These are phyloP conservation scores for Fusarium mundagurra DNA, from an alignment of 2,329 filamentous ascomycete genomes.

Conservation along the genomic window DNA sequence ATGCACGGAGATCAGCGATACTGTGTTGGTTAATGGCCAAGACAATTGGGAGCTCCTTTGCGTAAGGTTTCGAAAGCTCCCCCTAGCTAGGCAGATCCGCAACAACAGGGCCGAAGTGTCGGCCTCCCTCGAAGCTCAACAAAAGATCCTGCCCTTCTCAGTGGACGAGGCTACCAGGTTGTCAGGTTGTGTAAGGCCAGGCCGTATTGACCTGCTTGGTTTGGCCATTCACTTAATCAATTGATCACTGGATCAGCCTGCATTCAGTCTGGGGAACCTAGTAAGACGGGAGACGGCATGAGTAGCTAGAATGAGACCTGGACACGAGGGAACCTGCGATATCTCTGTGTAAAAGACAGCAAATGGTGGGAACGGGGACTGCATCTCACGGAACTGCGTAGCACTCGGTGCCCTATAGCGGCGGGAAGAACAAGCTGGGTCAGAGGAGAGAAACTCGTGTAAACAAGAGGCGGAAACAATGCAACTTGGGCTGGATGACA, in stretches of 20 bases:
- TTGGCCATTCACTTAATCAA: slow-evolving; percentile 17
- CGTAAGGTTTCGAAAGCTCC: slow-evolving; percentile 35
- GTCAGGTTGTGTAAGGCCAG: slow-evolving; percentile 24
- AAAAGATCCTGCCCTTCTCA: slow-evolving; percentile 33
- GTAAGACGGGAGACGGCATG: slow-evolving; percentile 34
- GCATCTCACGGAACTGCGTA: slow-evolving; percentile 2
- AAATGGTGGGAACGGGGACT: slow-evolving; percentile 6
- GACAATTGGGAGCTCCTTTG: slow-evolving; percentile 21
- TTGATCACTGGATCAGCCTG: slow-evolving; percentile 29
- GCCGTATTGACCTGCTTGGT: not conserved
- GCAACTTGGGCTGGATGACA: slow-evolving; percentile 26
- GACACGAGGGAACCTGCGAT: slow-evolving; percentile 33
- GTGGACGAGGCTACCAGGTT: slow-evolving; percentile 26
- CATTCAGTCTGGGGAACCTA: slow-evolving; percentile 7
- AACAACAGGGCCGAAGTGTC: slow-evolving; percentile 36
- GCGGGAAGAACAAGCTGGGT: slow-evolving; percentile 10
- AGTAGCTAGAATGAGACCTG: slow-evolving; percentile 9
- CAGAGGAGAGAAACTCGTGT: slow-evolving; percentile 4
- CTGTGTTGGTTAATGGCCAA: slow-evolving; percentile 18
- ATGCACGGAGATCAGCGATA: slow-evolving; percentile 38
- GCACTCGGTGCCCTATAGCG: slow-evolving; percentile 9
- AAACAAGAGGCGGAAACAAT: slow-evolving; percentile 20
- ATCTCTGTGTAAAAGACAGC: slow-evolving; percentile 20
- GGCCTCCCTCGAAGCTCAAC: slow-evolving; percentile 32
- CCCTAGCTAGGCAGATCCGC: slow-evolving; percentile 32